Conservation (phyloP, 179 eudicot genomes). For the Vitellaria paradoxa region DNA sequence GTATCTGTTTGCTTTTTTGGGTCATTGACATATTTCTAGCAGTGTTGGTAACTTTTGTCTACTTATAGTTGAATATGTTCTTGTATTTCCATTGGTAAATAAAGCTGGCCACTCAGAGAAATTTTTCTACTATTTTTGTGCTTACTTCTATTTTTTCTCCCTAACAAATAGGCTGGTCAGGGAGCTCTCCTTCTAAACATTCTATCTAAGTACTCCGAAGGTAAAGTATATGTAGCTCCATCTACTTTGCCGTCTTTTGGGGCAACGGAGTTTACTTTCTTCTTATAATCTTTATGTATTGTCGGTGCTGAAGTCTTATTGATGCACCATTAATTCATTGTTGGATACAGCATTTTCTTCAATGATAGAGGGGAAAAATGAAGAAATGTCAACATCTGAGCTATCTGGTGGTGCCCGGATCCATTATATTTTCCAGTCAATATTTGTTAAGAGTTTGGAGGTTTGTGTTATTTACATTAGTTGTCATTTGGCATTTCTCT, state of each 20-base stretch:
- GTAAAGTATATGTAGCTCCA: slow-evolving; percentile 31
- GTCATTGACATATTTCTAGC: no score
- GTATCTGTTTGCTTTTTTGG: background rate
- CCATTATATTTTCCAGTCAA: slow-evolving; percentile 75
- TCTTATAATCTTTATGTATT: background rate
- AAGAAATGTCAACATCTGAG: slow-evolving; percentile 80
- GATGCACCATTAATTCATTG: slow-evolving; percentile 12
- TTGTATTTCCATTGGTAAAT: background rate
- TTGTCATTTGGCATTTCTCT: slow-evolving; percentile 1
- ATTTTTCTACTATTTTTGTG: background rate
- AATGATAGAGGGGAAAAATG: slow-evolving; percentile 77
- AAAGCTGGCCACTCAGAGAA: no score
- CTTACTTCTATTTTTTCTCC: background rate
- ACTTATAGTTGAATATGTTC: background rate
- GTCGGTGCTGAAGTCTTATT: slow-evolving; percentile 9
- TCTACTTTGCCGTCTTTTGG: slow-evolving; percentile 10
- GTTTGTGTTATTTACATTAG: slow-evolving; percentile 31
- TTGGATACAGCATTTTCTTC: slow-evolving; percentile 66
- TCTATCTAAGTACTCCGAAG: slow-evolving; percentile 76
- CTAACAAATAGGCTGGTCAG: slow-evolving; percentile 55
- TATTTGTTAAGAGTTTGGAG: slow-evolving; percentile 79
- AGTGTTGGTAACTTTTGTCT: background rate
- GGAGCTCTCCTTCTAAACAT: slow-evolving; percentile 74
- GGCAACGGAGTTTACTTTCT: slow-evolving; percentile 2
- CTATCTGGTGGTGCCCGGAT: slow-evolving; percentile 84